phyloP scores from a whole-genome alignment of 139 green algal species.

The Picochlorum sp. region DNA sequence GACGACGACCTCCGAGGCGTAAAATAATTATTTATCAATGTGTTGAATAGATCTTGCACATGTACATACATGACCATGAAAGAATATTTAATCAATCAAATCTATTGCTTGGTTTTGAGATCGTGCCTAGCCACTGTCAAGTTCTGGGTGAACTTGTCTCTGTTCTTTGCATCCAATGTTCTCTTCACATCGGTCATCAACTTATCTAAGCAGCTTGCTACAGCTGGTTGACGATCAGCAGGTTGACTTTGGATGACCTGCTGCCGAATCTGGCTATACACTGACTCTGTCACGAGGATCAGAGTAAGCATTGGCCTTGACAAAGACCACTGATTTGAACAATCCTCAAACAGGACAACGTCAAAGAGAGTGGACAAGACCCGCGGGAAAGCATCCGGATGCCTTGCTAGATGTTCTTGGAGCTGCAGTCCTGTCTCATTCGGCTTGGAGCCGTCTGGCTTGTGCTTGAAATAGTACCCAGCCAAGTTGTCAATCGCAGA shows the following conservation, averaged over 20 bases:
- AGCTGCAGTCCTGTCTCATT: constrained; percentile 41
- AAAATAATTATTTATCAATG: not conserved
- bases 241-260: constrained; percentile 61
- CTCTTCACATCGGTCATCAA: constrained; percentile 85
- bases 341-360: constrained; percentile 96
- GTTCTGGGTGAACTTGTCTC: constrained; percentile 98
- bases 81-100: not conserved
- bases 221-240: constrained; percentile 43
- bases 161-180: constrained; percentile 89
- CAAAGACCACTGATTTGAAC: constrained; percentile 94
- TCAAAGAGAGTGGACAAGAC: constrained; percentile 86
- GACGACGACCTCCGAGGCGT: not conserved
- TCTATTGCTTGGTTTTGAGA: constrained; percentile 38
- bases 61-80: not conserved
- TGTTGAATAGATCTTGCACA: not conserved
- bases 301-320: constrained; percentile 90
- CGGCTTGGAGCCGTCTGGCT: constrained; percentile 27
- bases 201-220: constrained; percentile 77
- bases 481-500: constrained; percentile 87
- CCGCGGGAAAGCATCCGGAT: constrained; percentile 52
- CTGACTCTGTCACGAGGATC: constrained; percentile 86
- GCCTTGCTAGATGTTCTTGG: constrained; percentile 44
- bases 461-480: constrained; percentile 68
- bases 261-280: constrained; percentile 62
- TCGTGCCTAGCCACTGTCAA: constrained; percentile 89